Conservation (phyloP, 1,284 basidiomycete genomes). For the Trichosporon coremiiforme region DNA sequence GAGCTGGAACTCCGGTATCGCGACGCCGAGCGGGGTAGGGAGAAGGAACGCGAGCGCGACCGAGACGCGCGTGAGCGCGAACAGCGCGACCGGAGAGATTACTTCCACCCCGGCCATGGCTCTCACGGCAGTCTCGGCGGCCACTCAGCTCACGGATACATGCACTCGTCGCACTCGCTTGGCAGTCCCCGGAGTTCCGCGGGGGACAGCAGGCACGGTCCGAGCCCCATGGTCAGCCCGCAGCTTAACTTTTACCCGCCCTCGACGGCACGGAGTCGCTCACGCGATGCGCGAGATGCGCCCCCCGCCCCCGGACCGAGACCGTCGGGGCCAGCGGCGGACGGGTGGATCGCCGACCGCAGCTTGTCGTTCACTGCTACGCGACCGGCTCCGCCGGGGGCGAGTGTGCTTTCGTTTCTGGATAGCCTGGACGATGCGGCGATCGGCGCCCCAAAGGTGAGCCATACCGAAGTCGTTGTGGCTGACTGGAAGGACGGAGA, state of each 20-base stretch:
- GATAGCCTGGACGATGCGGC: constrained; percentile 27
- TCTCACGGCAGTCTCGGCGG: constrained; percentile 4
- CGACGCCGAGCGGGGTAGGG: background rate
- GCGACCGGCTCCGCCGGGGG: background rate
- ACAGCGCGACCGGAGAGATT: background rate
- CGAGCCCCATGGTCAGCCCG: constrained; percentile 10
- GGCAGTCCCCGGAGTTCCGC: constrained; percentile 1
- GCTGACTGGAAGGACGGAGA: constrained; percentile 12
- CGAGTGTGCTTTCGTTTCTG: constrained; percentile 24
- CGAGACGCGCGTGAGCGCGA: background rate
- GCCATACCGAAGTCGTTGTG: too few species aligned
- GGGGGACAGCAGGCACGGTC: background rate
- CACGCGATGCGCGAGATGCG: background rate
- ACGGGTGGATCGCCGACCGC: background rate
- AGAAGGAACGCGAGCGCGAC: background rate
- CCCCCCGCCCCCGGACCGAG: too few species aligned
- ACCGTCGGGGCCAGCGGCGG: too few species aligned
- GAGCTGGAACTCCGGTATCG: background rate
- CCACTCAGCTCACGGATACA: background rate
- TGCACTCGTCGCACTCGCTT: background rate
- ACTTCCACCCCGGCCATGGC: background rate
- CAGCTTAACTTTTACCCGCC: background rate
- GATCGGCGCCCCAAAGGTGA: background rate
- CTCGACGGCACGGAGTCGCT: background rate
- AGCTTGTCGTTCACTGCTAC: background rate